phyloP scores from a whole-genome alignment of 2,329 filamentous ascomycete species.

The Colletotrichum navitas region DNA sequence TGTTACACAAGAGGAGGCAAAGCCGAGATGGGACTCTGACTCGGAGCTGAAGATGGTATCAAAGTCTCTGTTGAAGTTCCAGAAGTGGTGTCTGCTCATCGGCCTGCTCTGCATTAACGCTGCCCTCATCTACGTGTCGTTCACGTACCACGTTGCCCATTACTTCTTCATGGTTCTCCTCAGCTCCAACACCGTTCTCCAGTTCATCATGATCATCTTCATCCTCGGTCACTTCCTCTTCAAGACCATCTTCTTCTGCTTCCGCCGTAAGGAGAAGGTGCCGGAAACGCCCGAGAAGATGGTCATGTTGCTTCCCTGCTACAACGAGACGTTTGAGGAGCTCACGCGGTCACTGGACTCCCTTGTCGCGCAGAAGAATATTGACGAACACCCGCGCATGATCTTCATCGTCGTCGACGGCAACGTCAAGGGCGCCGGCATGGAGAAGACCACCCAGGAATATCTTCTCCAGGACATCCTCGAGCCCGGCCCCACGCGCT shows the following conservation, averaged over 20 bases:
- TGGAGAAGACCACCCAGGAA: conserved; percentile 61
- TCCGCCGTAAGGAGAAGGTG: conserved; percentile 48
- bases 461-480: conserved; percentile 63
- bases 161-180: conserved; percentile 60
- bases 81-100: conserved; percentile 56
- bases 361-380: conserved; percentile 57
- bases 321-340: conserved; percentile 62
- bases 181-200: conserved; percentile 60
- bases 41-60: conserved; percentile 55
- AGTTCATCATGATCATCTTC: conserved; percentile 57
- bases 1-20: conserved; percentile 54
- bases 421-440: conserved; percentile 59
- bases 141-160: conserved; percentile 55
- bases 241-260: conserved; percentile 48
- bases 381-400: conserved; percentile 56
- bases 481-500: conserved; percentile 49
- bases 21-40: conserved; percentile 56
- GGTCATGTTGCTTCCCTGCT: conserved; percentile 62
- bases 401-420: conserved; percentile 64
- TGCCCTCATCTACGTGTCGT: conserved; percentile 53
- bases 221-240: conserved; percentile 52
- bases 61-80: conserved; percentile 52
- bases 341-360: conserved; percentile 60
- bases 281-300: conserved; percentile 56
- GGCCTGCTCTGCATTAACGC: conserved; percentile 53